Base-by-base conservation (phyloP, 2,329 filamentous ascomycete species). In the Curvularia sp. region DNA sequence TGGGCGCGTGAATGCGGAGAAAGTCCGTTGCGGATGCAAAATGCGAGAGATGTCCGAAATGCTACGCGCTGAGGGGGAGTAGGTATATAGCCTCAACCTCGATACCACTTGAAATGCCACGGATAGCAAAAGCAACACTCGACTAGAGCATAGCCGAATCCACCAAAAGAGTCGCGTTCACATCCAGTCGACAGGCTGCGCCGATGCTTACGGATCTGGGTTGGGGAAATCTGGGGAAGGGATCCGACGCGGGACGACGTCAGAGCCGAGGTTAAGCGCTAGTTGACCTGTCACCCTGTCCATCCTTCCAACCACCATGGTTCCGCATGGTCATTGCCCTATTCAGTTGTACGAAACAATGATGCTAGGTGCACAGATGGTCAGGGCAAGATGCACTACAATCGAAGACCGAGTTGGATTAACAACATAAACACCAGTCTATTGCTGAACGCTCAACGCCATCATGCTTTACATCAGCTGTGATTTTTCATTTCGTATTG, bases 401-500 rank as follows among this genome's bases (percentile, higher is more conserved):
- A 27, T 39, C 52, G 47, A 60, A 64, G 43, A 59, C 60, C 55
- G 52, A 55, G 58, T 66, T 71, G 64, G 61, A 73, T 70, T 71
- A 63, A 65, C 61, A 55, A 45, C 41, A 32, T 57, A 57, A 54
- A 50, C 55, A 54, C 55, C 53, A 55, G 39, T 58, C 55, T 58
- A 58, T 55, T 55, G 32, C 56, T 54, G 52, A 61, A 64, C 55
- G 61, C 60, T 70, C 61, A 73, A 72, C 71, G 67, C 71, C 71
- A 68, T 73, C 72, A 70, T 67, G 70, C 71, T 63, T 64, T 66
- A 63, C 61, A 68, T 71, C 70, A 74, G 70, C 72, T 73, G 68
- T 73, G 66, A 69, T 73, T 76, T 55, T 74, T 75, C 69, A 72
- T 74, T 73, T 73, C 68, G 68, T 69, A 68, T 74, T 77, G 74